Evolutionary conservation across 805 yeast species (phyloP).

Genomic region (Candida fluviatilis): DNA sequence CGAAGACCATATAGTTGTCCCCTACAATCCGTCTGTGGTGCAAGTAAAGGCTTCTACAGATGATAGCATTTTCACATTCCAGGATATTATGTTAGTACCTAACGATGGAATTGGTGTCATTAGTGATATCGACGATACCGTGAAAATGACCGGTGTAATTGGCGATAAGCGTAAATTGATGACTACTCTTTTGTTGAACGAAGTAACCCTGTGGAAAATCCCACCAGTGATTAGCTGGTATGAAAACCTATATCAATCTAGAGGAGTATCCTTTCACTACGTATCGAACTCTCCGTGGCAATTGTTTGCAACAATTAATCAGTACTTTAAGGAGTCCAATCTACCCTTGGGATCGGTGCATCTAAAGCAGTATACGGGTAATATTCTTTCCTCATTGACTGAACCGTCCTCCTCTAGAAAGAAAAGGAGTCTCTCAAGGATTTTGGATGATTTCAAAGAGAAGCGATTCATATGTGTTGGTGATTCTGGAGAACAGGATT

Average conservation of each 20-base stretch:
- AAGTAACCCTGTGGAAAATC: constrained; percentile 62
- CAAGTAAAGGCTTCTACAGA: constrained; percentile 47
- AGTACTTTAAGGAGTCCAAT: constrained; percentile 49
- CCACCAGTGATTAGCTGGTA: constrained; percentile 77
- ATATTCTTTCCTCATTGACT: constrained; percentile 72
- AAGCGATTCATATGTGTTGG: constrained; percentile 84
- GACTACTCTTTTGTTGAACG: constrained; percentile 69
- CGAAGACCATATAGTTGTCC: constrained; percentile 46
- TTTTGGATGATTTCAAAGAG: constrained; percentile 68
- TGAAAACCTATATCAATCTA: constrained; percentile 37
- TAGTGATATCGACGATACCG: constrained; percentile 93
- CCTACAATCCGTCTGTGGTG: constrained; percentile 58
- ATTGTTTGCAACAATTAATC: constrained; percentile 55
- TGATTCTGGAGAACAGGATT: constrained; percentile 93
- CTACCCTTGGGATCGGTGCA: constrained; percentile 83
- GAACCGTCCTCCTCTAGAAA: constrained; percentile 87
- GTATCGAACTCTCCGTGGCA: constrained; percentile 98
- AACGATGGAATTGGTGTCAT: constrained; percentile 64
- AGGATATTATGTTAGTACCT: constrained; percentile 41
- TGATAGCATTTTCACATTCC: constrained; percentile 44
- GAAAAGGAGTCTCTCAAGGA: constrained; percentile 54
- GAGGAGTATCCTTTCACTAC: constrained; percentile 71
- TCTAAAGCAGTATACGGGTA: constrained; percentile 83
- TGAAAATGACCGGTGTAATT: constrained; percentile 83
- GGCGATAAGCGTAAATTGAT: constrained; percentile 84